Conservation (phyloP, 1,284 basidiomycete genomes). For the Coniophora puteana region DNA sequence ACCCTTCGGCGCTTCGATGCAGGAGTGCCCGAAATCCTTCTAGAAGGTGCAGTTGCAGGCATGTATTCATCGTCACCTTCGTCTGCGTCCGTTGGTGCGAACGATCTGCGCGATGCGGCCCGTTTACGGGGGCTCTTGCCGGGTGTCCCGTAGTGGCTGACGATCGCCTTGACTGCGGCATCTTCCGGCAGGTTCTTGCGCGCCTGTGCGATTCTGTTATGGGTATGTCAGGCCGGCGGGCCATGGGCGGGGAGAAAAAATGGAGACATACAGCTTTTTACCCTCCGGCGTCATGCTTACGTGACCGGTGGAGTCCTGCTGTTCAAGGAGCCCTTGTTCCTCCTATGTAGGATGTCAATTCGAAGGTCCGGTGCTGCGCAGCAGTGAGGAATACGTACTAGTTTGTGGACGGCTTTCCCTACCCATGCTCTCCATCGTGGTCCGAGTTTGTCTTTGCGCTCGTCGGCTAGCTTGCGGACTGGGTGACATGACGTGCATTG, state of each 20-base stretch:
- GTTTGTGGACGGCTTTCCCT: conserved; percentile 40
- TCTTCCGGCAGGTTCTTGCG: conserved; percentile 24
- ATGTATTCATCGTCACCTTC: conserved; percentile 11
- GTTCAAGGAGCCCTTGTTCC: conserved; percentile 39
- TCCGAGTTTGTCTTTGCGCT: conserved; percentile 43
- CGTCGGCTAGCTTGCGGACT: conserved; percentile 46
- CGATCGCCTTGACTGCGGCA: conserved; percentile 34
- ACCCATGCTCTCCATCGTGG: conserved; percentile 49
- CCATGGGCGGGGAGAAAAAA: background rate
- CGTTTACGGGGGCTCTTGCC: conserved; percentile 13
- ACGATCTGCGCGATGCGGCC: conserved; percentile 14
- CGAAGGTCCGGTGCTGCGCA: background rate
- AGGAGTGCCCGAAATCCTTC: no score
- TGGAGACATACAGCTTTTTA: conserved; percentile 38
- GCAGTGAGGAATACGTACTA: conserved; percentile 30
- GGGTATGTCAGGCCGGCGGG: no score
- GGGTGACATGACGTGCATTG: conserved; percentile 1
- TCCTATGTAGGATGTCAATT: conserved; percentile 26
- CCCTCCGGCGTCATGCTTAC: conserved; percentile 39
- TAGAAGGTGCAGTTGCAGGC: conserved; percentile 10
- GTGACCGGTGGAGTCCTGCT: conserved; percentile 28
- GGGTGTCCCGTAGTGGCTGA: conserved; percentile 18
- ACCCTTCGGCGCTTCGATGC: conserved; percentile 16
- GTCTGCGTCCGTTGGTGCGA: conserved; percentile 9
- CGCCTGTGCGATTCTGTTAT: no score